Conservation (phyloP, 2,329 filamentous ascomycete species). For the Gaeumannomyces sp. region DNA sequence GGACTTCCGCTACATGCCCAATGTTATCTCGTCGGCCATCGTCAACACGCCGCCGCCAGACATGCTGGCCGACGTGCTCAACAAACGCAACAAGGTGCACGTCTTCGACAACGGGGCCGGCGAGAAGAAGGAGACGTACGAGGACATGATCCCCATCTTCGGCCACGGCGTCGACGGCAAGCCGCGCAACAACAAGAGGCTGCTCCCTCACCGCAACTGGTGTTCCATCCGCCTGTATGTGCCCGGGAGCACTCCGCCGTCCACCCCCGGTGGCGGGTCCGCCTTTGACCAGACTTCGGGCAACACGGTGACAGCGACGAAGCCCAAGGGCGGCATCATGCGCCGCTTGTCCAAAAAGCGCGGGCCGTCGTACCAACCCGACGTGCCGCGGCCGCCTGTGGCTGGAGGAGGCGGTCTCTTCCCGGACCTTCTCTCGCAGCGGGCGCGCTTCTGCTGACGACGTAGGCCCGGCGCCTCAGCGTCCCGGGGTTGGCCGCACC, state of each 20-base stretch:
- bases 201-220: conserved; percentile 90
- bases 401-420: conserved; percentile 38
- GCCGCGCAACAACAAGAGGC: conserved; percentile 80
- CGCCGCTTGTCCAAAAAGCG: conserved; percentile 37
- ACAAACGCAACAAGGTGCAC: conserved; percentile 81
- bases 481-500: conserved; percentile 18
- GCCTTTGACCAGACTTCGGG: conserved; percentile 33
- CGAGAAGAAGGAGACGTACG: conserved; percentile 62
- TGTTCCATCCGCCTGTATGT: conserved; percentile 84
- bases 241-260: conserved; percentile 68
- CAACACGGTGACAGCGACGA: background rate
- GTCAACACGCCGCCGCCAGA: conserved; percentile 87
- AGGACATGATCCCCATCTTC: conserved; percentile 95
- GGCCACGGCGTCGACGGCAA: conserved; percentile 83
- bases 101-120: conserved; percentile 46
- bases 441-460: conserved; percentile 28
- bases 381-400: conserved; percentile 42
- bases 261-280: conserved; percentile 51
- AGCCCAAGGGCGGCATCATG: conserved; percentile 35
- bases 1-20: conserved; percentile 95
- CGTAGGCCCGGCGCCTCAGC: conserved; percentile 17
- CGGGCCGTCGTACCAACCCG: conserved; percentile 29
- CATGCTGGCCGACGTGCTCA: conserved; percentile 82
- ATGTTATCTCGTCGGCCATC: conserved; percentile 89
- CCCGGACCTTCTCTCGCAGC: conserved; percentile 37